These are phyloP conservation scores for Colletotrichum tanaceti DNA, from an alignment of 2,329 filamentous ascomycete genomes.

Conservation along the genomic window DNA sequence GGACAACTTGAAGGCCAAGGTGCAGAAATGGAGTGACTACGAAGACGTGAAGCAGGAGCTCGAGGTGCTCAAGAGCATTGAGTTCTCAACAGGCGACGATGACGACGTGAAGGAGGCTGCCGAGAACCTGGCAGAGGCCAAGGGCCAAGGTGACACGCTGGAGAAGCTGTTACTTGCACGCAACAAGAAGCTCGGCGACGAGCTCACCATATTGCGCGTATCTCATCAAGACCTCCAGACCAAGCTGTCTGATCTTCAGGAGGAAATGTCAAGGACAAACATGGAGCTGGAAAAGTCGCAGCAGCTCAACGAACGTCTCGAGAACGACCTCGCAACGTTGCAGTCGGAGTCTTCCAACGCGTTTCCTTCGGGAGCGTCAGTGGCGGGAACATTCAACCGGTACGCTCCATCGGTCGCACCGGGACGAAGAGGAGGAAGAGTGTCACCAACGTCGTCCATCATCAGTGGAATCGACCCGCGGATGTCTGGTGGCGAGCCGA, in stretches of 20 bases:
- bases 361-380: slow-evolving; percentile 90
- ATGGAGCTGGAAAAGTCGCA: slow-evolving; percentile 87
- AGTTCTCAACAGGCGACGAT: slow-evolving; percentile 92
- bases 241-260: slow-evolving; percentile 82
- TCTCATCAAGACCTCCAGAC: slow-evolving; percentile 92
- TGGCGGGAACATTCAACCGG: slow-evolving; percentile 90
- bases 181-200: slow-evolving; percentile 96
- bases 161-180: slow-evolving; percentile 91
- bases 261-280: slow-evolving; percentile 85
- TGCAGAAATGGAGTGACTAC: slow-evolving; percentile 93
- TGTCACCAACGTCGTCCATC: slow-evolving; percentile 95
- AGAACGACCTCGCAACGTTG: slow-evolving; percentile 89
- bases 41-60: slow-evolving; percentile 96
- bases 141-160: slow-evolving; percentile 79
- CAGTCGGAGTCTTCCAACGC: slow-evolving; percentile 86
- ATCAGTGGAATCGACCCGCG: slow-evolving; percentile 94
- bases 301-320: slow-evolving; percentile 86
- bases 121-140: slow-evolving; percentile 63
- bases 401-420: slow-evolving; percentile 73
- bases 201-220: slow-evolving; percentile 90
- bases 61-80: slow-evolving; percentile 96
- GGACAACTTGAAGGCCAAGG: slow-evolving; percentile 81
- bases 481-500: slow-evolving; percentile 68
- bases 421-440: slow-evolving; percentile 73
- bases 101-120: slow-evolving; percentile 61